phyloP scores from a whole-genome alignment of 2,329 filamentous ascomycete genomes.

The Coniella lustricola region DNA sequence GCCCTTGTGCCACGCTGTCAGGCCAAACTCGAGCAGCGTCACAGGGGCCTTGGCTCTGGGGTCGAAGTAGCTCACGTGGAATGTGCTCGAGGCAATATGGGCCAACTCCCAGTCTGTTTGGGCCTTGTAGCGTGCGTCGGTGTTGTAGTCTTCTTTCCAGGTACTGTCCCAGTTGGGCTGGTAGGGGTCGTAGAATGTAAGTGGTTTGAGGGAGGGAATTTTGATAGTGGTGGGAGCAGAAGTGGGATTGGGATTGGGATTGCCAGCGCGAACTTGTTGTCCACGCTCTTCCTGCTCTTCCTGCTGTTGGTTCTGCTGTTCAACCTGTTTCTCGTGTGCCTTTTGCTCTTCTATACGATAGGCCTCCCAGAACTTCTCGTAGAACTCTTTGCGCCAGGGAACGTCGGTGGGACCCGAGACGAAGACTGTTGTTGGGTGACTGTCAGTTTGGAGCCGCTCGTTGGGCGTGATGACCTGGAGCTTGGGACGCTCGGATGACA shows the following conservation, averaged over 20 bases:
- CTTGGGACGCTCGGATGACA: no score
- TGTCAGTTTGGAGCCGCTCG: not conserved
- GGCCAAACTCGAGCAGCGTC: slow-evolving; percentile 53
- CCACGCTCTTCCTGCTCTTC: no score
- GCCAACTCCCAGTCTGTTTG: slow-evolving; percentile 58
- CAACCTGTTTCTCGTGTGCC: no score
- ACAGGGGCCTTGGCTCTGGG: slow-evolving; percentile 45
- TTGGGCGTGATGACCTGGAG: slow-evolving; percentile 14
- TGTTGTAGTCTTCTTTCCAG: slow-evolving; percentile 43
- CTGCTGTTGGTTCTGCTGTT: no score
- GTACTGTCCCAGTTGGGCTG: slow-evolving; percentile 48
- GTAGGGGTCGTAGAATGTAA: slow-evolving; percentile 52
- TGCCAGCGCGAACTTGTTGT: no score
- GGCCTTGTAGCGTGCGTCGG: slow-evolving; percentile 35
- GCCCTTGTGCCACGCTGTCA: slow-evolving; percentile 37
- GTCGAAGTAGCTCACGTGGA: slow-evolving; percentile 53
- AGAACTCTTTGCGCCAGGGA: slow-evolving; percentile 44
- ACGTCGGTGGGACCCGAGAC: slow-evolving; percentile 49
- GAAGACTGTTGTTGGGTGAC: slow-evolving; percentile 35
- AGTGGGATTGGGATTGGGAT: slow-evolving; percentile 23
- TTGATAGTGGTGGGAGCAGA: not conserved
- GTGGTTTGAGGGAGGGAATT: slow-evolving; percentile 22
- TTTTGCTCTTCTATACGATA: no score
- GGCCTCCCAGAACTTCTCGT: not conserved
- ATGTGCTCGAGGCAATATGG: slow-evolving; percentile 43